Percentiles rank a stretch among this genome's conserved stretches.
Evolutionary conservation across 2,329 filamentous ascomycete species (phyloP).

Genomic region (Aspergillus puulaauensis): DNA sequence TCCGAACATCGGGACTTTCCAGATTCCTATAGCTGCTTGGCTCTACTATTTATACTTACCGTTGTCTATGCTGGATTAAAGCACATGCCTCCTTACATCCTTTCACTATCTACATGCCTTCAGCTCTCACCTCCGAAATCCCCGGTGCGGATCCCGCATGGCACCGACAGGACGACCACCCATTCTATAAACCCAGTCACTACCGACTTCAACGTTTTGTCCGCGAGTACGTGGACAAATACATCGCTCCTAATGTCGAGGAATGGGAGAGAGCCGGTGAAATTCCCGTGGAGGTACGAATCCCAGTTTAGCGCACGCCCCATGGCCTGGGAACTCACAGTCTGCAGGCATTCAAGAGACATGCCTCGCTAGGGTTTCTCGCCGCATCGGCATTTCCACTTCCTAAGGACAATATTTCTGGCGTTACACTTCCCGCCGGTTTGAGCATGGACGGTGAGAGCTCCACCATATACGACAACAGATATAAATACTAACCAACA

Average conservation of each 20-base stretch:
- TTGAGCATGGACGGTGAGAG: neutral
- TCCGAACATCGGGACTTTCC: neutral
- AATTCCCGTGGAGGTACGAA: neutral
- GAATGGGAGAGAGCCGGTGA: neutral
- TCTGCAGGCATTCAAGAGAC: neutral
- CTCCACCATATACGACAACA: neutral
- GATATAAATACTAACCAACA: too few relatives aligned
- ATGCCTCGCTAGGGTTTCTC: neutral
- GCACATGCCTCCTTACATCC: too few relatives aligned
- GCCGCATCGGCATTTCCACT: neutral
- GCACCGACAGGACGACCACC: neutral
- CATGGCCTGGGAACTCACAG: neutral
- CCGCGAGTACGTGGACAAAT: neutral
- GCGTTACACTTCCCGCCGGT: neutral
- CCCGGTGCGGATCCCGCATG: neutral
- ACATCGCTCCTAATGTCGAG: neutral
- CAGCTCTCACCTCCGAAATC: neutral
- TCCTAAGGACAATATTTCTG: neutral
- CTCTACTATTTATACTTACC: too few relatives aligned
- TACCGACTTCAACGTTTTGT: neutral
- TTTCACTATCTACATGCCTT: neutral
- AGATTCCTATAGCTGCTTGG: neutral
- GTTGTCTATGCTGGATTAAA: too few relatives aligned
- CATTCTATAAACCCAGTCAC: neutral
- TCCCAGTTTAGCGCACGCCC: neutral